phyloP scores from a whole-genome alignment of 2,329 filamentous ascomycete species.

The Trichocomaceae sp. region DNA sequence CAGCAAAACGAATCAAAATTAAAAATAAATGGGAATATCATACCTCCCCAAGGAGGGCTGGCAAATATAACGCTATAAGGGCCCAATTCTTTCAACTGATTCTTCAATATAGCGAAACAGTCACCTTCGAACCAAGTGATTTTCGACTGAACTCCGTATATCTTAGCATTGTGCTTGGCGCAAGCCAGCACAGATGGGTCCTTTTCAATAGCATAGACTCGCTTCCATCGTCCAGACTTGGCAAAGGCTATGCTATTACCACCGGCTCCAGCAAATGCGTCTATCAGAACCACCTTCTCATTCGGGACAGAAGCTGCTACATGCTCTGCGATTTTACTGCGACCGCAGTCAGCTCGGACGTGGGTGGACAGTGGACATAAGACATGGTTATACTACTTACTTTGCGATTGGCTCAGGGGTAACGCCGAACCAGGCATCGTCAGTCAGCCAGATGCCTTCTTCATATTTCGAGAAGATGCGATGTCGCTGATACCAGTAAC shows the following conservation, averaged over 20 bases:
- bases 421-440: constrained; percentile 94
- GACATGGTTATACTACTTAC: constrained; percentile 53
- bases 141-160: constrained; percentile 71
- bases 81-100: constrained; percentile 43
- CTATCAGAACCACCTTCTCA: constrained; percentile 64
- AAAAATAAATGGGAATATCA: constrained; percentile 16
- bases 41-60: constrained; percentile 69
- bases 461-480: constrained; percentile 84
- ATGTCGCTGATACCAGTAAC: constrained; percentile 86
- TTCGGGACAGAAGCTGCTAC: constrained; percentile 51
- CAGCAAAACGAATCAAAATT: background rate
- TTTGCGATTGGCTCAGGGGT: constrained; percentile 87
- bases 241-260: constrained; percentile 96
- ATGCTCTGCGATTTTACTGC: constrained; percentile 67
- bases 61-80: constrained; percentile 58
- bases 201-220: constrained; percentile 82
- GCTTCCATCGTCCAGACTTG: constrained; percentile 67
- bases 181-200: constrained; percentile 75
- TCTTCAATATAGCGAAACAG: constrained; percentile 66
- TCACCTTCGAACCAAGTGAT: constrained; percentile 86
- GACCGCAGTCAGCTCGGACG: constrained; percentile 3
- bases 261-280: constrained; percentile 85
- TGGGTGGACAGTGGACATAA: constrained; percentile 4
- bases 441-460: constrained; percentile 80
- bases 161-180: constrained; percentile 80